phyloP scores from a whole-genome alignment of 257 asterid genomes.

The Nicotiana attenuata region DNA sequence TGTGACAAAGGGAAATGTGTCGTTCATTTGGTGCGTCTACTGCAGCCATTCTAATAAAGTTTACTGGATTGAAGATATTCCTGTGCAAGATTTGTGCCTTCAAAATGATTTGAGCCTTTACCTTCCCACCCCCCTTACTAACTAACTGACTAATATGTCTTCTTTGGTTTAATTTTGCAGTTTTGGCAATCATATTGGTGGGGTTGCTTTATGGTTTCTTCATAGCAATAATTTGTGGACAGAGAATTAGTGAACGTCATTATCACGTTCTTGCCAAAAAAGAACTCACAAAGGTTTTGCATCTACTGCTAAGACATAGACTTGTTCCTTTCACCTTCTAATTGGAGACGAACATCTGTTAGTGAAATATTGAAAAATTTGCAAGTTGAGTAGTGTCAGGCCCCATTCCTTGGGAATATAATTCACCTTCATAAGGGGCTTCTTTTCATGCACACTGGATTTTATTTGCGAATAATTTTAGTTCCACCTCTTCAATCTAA shows the following conservation, averaged over 20 bases:
- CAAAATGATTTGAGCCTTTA: conserved; percentile 5
- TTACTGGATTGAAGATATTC: neutral
- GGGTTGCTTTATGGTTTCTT: conserved; percentile 98
- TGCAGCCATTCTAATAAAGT: neutral
- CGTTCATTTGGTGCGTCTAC: neutral
- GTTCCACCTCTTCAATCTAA: neutral
- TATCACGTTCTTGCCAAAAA: conserved; percentile 97
- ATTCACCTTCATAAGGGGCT: neutral
- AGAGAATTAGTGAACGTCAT: conserved; percentile 94
- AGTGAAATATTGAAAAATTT: neutral
- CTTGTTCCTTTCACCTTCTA: neutral
- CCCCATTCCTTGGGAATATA: neutral
- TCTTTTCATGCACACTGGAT: neutral
- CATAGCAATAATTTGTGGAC: conserved; percentile 95
- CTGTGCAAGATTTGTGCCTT: neutral
- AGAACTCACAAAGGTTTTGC: conserved; percentile 80
- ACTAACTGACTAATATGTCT: conserved; percentile 1
- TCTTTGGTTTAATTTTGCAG: conserved; percentile 35
- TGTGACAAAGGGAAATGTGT: neutral
- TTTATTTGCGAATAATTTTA: neutral
- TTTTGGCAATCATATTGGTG: conserved; percentile 88
- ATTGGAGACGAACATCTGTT: neutral
- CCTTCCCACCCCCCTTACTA: neutral
- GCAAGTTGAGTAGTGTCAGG: neutral
- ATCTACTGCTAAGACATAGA: conserved; percentile 15